Percentiles rank a stretch among this genome's conserved stretches.
Conservation (phyloP, 805 yeast genomes). For the Kodamaea nitidulidarum region DNA sequence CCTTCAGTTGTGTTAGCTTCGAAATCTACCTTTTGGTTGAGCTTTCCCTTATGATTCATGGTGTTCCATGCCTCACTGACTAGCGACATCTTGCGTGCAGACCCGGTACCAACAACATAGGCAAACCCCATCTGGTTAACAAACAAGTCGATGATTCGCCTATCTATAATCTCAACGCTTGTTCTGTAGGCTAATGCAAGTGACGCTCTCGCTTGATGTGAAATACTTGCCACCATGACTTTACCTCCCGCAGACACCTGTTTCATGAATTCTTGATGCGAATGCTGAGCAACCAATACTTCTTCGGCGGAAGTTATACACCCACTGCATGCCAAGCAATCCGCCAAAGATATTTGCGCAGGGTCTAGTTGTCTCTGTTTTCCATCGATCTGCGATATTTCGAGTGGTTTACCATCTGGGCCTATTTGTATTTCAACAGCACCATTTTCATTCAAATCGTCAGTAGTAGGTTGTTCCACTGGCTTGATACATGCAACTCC, state of each 20-base stretch:
- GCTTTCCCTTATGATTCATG: slow-evolving; percentile 45
- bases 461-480: slow-evolving; percentile 38
- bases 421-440: slow-evolving; percentile 58
- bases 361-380: slow-evolving; percentile 52
- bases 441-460: slow-evolving; percentile 21
- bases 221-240: slow-evolving; percentile 67
- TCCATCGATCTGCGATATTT: slow-evolving; percentile 62
- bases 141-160: slow-evolving; percentile 53
- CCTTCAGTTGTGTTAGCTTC: neutral
- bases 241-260: slow-evolving; percentile 43
- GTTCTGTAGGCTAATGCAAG: slow-evolving; percentile 64
- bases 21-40: neutral
- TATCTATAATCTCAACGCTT: slow-evolving; percentile 55
- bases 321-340: slow-evolving; percentile 95
- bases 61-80: slow-evolving; percentile 35
- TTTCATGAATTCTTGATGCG: slow-evolving; percentile 71
- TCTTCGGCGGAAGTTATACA: slow-evolving; percentile 98
- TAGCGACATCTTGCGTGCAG: slow-evolving; percentile 71
- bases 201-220: slow-evolving; percentile 85
- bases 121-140: slow-evolving; percentile 59
- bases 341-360: slow-evolving; percentile 86
- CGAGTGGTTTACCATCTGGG: slow-evolving; percentile 55
- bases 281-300: slow-evolving; percentile 83
- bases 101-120: slow-evolving; percentile 78
- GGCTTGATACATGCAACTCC: slow-evolving; percentile 95